phyloP scores from a whole-genome alignment of 805 yeast genomes.

The Wickerhamiella australiensis region DNA sequence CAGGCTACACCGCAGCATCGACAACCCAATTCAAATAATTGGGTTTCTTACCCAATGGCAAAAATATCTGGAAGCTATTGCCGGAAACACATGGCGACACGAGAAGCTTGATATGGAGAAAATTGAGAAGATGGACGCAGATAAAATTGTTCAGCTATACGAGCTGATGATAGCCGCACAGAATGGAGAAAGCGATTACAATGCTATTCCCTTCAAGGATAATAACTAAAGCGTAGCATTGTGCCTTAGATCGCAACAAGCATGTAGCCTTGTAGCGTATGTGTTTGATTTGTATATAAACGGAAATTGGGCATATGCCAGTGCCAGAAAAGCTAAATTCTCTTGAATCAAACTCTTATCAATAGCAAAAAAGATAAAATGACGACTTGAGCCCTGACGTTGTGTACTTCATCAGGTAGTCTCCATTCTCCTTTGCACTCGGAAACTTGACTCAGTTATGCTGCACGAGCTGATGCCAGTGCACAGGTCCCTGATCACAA shows the following conservation, averaged over 20 bases:
- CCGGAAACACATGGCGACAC: slow-evolving; percentile 49
- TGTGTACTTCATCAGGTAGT: too few species aligned
- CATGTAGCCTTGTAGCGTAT: too few species aligned
- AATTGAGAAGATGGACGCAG: slow-evolving; percentile 76
- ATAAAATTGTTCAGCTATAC: slow-evolving; percentile 65
- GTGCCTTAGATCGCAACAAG: too few species aligned
- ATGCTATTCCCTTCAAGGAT: slow-evolving; percentile 21
- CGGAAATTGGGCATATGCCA: not conserved
- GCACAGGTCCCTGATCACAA: not conserved
- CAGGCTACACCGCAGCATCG: slow-evolving; percentile 64
- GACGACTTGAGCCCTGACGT: too few species aligned
- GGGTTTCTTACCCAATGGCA: slow-evolving; percentile 96
- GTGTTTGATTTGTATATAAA: not conserved
- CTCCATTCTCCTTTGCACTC: not conserved
- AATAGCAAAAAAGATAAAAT: too few species aligned
- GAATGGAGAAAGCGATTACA: slow-evolving; percentile 26
- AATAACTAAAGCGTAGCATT: too few species aligned
- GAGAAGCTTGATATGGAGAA: slow-evolving; percentile 50
- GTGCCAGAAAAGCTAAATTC: not conserved
- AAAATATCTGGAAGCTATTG: slow-evolving; percentile 30
- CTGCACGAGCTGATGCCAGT: slow-evolving; percentile 10
- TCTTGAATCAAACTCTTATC: too few species aligned
- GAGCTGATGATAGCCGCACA: slow-evolving; percentile 37
- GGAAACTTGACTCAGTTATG: slow-evolving; percentile 1
- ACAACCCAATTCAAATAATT: slow-evolving; percentile 85